A percentile compares a stretch with the other conserved stretches of the same genome.
Evolutionary conservation across 345 rosid species (phyloP).

Genomic region (Citrus hindsii): DNA sequence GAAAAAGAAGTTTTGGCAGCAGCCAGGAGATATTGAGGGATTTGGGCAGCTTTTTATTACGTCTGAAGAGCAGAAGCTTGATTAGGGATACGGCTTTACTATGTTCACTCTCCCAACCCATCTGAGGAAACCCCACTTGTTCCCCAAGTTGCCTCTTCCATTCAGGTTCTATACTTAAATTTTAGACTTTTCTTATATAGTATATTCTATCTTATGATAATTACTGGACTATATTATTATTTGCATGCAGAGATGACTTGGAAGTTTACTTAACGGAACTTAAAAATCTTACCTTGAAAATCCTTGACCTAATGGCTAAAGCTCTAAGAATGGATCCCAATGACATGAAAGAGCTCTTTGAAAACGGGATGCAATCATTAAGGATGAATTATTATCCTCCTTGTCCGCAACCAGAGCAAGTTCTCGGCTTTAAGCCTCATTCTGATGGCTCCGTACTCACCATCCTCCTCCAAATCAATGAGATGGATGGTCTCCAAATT

Average conservation of each 20-base stretch:
- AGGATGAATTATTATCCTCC: constrained; percentile 66
- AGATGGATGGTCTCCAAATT: constrained; percentile 56
- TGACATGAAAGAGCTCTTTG: constrained; percentile 17
- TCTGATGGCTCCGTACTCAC: constrained; percentile 53
- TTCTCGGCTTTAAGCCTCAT: constrained; percentile 46
- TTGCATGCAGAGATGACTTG: neutral
- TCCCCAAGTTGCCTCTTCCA: constrained; percentile 14
- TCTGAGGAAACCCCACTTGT: neutral
- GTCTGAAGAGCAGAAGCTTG: too few relatives aligned
- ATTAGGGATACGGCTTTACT: too few relatives aligned
- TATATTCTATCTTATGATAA: neutral
- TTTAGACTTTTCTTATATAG: too few relatives aligned
- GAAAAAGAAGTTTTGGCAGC: constrained; percentile 17
- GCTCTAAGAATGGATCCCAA: neutral
- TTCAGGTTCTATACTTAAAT: neutral
- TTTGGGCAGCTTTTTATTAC: too few relatives aligned
- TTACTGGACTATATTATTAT: neutral
- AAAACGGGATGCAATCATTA: constrained; percentile 37
- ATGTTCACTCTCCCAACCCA: too few relatives aligned
- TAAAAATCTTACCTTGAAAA: neutral
- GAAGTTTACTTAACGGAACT: neutral
- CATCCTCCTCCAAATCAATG: constrained; percentile 43
- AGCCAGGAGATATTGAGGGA: neutral
- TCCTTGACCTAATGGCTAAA: neutral
- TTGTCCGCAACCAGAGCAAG: constrained; percentile 54